Evolutionary conservation across 2,329 filamentous ascomycete species (phyloP), one percentile per base, ranked within the genome.

Genomic region (Clonostachys rosea): DNA sequence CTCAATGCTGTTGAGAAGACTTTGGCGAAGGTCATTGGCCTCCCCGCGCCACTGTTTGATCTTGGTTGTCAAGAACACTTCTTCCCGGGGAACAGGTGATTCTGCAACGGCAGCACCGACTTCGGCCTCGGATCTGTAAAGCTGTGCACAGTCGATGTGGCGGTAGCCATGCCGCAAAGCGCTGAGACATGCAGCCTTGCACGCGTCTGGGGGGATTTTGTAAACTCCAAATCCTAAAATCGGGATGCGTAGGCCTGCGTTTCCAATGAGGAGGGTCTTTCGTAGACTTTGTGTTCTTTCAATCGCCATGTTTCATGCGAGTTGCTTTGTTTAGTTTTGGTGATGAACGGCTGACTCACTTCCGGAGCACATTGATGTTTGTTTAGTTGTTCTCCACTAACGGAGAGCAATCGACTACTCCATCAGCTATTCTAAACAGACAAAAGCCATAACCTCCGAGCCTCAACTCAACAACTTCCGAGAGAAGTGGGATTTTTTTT

Each of bases 161-260:
- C 76, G 69, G 59, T 83, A 83, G 37, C 79, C 79, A 36, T 62
- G 58, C 50, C 70, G 67, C 3, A 83, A 62, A 64, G 46, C 85
- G 30, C 71, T 71, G 4, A 79, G 67, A 54, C 77, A 83, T 2
- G 84, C 83, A 30, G 73, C 63, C 8, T 75, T 68, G 60, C 81
- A 85, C 49, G 73, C 70, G 30, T 73, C 60, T 35, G 68, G 58
- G 2, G 71, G 71, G 2, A 81, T 83, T 47, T 74, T 72, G 64
- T 85, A 89, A 48, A 89, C 83, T 45, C 86, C 86, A 56, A 89
- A 88, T 4, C 85, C 86, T 6, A 89, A 74, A 43, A 73, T 75
- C 12, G 86, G 86, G 18, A 89, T 85, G 17, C 10, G 20, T 2
- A 39, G 12, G 36, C 14, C 24, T 30, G 9, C 2, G 9, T 30